Conservation (phyloP, 2,329 filamentous ascomycete genomes). For the Fusarium verticillioides region DNA sequence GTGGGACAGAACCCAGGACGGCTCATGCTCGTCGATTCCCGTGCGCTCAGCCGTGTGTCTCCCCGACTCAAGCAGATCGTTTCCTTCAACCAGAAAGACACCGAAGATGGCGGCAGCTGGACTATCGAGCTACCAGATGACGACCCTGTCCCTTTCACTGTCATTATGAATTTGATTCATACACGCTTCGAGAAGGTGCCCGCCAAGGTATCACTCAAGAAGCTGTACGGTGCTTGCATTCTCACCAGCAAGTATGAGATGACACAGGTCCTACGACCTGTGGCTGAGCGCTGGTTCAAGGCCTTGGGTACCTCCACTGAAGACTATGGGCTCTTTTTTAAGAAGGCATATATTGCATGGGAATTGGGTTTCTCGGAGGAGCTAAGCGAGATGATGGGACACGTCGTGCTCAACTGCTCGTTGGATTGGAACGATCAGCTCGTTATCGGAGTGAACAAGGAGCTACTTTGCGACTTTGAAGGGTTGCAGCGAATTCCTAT, state of each 20-base stretch:
- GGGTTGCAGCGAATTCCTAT: constrained; percentile 9
- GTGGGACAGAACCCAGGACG: background rate
- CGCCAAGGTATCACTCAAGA: background rate
- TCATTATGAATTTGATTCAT: constrained; percentile 24
- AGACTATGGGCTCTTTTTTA: background rate
- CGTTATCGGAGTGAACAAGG: background rate
- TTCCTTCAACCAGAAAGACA: background rate
- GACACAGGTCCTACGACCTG: constrained; percentile 18
- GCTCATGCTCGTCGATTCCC: constrained; percentile 22
- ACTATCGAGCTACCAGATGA: constrained; percentile 12
- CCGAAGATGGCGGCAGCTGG: background rate
- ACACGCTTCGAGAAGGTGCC: constrained; percentile 12
- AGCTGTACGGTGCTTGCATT: constrained; percentile 13
- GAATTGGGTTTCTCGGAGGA: constrained; percentile 18
- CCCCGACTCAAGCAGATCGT: background rate
- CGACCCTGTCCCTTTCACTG: background rate
- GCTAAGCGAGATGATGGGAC: background rate
- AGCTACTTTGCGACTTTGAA: background rate
- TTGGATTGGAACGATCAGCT: constrained; percentile 3
- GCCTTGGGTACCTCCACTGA: background rate
- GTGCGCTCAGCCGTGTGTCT: constrained; percentile 21
- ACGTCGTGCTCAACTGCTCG: background rate
- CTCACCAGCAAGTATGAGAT: constrained; percentile 33
- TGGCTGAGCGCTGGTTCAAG: constrained; percentile 26
- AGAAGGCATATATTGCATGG: constrained; percentile 27